Evolutionary conservation across 1,284 basidiomycete genomes (phyloP), one percentile per base, ranked within the genome.

Genomic region (Papiliotrema laurentii): DNA sequence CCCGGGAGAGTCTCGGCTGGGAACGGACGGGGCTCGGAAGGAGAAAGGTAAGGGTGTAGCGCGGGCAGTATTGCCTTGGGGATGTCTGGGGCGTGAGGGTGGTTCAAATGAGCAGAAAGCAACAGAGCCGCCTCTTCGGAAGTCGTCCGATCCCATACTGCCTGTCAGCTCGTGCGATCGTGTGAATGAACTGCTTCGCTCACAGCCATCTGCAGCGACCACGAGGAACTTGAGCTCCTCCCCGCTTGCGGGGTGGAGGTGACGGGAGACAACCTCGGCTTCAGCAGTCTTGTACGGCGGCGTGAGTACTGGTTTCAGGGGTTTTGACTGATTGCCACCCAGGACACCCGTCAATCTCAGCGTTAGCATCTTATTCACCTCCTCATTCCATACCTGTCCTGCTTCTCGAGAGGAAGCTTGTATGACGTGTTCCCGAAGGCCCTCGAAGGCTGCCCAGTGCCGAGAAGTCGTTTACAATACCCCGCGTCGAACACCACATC

Each of bases 41-140:
- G 43, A 14, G 30, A 10, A n/a, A 22, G 22, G 33, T 13, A 26
- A 18, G 31, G 14, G 33, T 22, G 21, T 24, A 22, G 6, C 6
- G 9, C 16, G 13, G 51, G 48, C 10, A 51, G 24, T 31, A 41
- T 21, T 5, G 28, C 14, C 38, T 50, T 51, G 18, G 43, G 30
- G 16, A 50, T 44, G n/a, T 39, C 39, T 2, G 28, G 13, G 16
- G 43, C 34, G 18, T 14, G 81, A 21, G 88, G 69, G 16, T 87
- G 86, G n/a, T 79, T 74, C 42, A 92, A 76, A 73, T 89, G 81
- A 2, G 86, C 87, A 11, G 83, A 88, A 19, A 93, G 88, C 24
- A 97, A 82, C n/a, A 84, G 80, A 44, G 93, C 89, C 4, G 90
- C 89, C 57, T 97, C 90, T 63, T 89, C 84, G 25, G 90, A 93